phyloP scores from a whole-genome alignment of 345 rosid genomes.

The Noccaea caerulescens region DNA sequence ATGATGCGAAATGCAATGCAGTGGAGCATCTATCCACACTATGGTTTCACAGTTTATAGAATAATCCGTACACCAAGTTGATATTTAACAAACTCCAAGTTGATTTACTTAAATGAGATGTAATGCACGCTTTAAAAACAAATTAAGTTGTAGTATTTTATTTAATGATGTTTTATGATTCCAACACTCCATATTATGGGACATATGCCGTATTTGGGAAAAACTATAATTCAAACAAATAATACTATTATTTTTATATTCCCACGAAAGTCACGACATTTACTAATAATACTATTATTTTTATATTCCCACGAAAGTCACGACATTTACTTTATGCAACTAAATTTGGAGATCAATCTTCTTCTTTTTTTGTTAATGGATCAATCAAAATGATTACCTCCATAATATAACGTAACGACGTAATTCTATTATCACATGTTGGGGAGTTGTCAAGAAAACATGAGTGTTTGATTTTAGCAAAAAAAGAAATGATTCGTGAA shows the following conservation, averaged over 20 bases:
- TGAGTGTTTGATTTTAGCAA: no score
- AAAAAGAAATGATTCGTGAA: no score
- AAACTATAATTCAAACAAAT: constrained; percentile 34
- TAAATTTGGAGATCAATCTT: not conserved
- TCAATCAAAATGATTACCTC: no score
- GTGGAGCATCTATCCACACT: constrained; percentile 33
- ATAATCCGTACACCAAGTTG: constrained; percentile 43
- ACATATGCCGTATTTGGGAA: constrained; percentile 39
- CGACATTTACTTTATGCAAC: not conserved
- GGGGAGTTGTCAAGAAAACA: no score
- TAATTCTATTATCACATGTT: no score
- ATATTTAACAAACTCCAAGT: constrained; percentile 16
- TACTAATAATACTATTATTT: not conserved
- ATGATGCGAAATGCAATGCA: constrained; percentile 23
- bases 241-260: not conserved
- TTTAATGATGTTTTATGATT: constrained; percentile 26
- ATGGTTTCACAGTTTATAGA: constrained; percentile 32
- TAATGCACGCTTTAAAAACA: not conserved
- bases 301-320: not conserved
- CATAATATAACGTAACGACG: no score
- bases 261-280: not conserved
- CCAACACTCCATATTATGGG: constrained; percentile 21
- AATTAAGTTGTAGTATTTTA: not conserved
- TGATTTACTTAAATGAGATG: constrained; percentile 24
- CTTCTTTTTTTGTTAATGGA: no score